A percentile compares a stretch with the other conserved stretches of the same genome.
Evolutionary conservation across 2,329 filamentous ascomycete genomes (phyloP).

Genomic region (Aspergillus ochraceus): DNA sequence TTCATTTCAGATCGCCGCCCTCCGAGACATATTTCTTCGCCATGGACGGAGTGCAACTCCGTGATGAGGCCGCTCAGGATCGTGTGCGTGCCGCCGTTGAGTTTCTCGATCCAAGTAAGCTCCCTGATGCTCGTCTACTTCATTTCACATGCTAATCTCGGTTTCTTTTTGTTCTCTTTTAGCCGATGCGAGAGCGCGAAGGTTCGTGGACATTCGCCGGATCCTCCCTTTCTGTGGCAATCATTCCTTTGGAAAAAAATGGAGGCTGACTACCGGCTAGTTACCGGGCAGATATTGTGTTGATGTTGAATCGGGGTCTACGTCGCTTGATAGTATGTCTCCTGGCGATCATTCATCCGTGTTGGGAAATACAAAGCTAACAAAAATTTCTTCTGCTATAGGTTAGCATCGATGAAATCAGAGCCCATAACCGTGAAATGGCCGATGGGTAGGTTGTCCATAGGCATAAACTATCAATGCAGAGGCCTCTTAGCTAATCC

Average conservation of each 20-base stretch:
- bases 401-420: conserved; percentile 87
- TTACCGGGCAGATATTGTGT: conserved; percentile 85
- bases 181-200: conserved; percentile 60
- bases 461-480: neutral
- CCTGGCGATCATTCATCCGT: neutral
- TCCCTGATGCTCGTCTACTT: neutral
- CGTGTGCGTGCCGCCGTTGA: conserved; percentile 85
- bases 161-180: conserved; percentile 10
- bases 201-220: conserved; percentile 36
- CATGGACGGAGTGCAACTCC: conserved; percentile 74
- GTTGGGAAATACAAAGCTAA: conserved; percentile 1
- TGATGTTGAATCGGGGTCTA: conserved; percentile 65
- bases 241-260: neutral
- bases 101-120: conserved; percentile 87
- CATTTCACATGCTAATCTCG: conserved; percentile 6
- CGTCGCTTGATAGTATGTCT: conserved; percentile 56
- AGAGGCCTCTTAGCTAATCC: conserved; percentile 12
- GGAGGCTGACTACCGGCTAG: conserved; percentile 51
- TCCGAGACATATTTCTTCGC: conserved; percentile 18
- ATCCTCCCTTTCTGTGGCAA: neutral
- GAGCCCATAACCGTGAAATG: conserved; percentile 80
- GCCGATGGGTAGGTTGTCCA: conserved; percentile 59
- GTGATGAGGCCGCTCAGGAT: conserved; percentile 81
- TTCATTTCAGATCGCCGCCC: neutral
- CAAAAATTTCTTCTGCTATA: conserved; percentile 23